phyloP scores from a whole-genome alignment of 1,139 yeast species.

The Pichia sp. region DNA sequence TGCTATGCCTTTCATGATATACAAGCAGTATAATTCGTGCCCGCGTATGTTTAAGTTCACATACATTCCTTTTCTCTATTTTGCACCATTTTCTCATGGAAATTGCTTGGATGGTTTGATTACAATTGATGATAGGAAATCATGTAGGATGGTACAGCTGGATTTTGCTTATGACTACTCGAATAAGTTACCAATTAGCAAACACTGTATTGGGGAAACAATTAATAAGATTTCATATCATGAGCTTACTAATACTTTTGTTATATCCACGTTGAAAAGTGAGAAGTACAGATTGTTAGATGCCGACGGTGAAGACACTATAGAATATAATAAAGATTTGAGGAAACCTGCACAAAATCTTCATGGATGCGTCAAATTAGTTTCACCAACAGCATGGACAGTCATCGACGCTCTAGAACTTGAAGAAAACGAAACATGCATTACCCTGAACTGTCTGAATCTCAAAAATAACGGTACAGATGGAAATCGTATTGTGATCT shows the following conservation, averaged over 20 bases:
- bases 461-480: conserved; percentile 26
- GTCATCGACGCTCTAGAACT: conserved; percentile 65
- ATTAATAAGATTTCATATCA: conserved; percentile 67
- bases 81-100: conserved; percentile 41
- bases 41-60: conserved; percentile 68
- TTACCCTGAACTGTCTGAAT: conserved; percentile 51
- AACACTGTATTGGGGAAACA: conserved; percentile 52
- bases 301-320: conserved; percentile 64
- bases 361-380: conserved; percentile 45
- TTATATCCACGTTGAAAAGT: conserved; percentile 56
- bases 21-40: conserved; percentile 55
- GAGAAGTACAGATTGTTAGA: conserved; percentile 63
- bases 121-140: conserved; percentile 63
- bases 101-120: conserved; percentile 47
- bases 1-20: conserved; percentile 58
- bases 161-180: conserved; percentile 43
- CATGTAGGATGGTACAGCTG: conserved; percentile 64
- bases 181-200: conserved; percentile 56
- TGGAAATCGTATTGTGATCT: conserved; percentile 29
- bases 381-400: conserved; percentile 74
- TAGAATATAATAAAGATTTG: conserved; percentile 45
- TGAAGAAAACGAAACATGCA: conserved; percentile 60
- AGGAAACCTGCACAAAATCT: conserved; percentile 30
- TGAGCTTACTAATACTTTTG: conserved; percentile 56
- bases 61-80: conserved; percentile 54